phyloP scores from a whole-genome alignment of 352 stramenopile genomes.

The Pythium folliculosum region DNA sequence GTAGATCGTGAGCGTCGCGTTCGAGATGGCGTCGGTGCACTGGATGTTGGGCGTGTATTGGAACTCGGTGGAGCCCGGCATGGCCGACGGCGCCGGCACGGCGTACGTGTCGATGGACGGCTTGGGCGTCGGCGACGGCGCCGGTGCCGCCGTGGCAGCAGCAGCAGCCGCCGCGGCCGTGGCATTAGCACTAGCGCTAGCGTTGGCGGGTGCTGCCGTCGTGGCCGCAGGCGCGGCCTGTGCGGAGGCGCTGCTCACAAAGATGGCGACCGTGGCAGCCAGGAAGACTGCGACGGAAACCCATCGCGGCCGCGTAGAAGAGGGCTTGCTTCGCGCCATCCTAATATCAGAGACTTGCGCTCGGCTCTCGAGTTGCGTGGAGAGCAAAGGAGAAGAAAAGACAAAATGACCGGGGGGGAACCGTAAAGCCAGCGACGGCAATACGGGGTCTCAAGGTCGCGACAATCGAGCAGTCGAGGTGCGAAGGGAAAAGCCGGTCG shows the following conservation, averaged over 20 bases:
- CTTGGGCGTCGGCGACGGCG: not conserved
- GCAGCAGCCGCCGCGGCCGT: not conserved
- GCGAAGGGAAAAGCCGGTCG: too few species aligned
- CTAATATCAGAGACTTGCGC: not conserved
- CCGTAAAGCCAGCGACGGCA: too few species aligned
- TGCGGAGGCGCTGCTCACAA: conserved; percentile 4
- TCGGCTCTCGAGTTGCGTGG: not conserved
- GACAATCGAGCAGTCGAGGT: too few species aligned
- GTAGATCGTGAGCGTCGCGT: conserved; percentile 58
- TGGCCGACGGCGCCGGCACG: conserved; percentile 37
- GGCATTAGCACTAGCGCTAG: not conserved
- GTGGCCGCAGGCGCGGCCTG: not conserved
- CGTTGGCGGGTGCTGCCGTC: not conserved
- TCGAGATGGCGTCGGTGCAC: conserved; percentile 42
- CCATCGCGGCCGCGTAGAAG: not conserved
- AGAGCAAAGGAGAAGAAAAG: not conserved
- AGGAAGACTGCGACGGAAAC: not conserved
- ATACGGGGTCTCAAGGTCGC: too few species aligned
- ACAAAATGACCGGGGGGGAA: not conserved
- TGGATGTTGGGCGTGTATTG: conserved; percentile 39
- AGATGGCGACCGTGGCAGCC: not conserved
- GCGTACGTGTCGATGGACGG: conserved; percentile 17
- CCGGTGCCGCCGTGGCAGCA: conserved; percentile 2
- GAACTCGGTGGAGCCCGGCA: conserved; percentile 50
- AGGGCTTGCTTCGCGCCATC: not conserved